These are phyloP conservation scores for Kodamaea sagamina DNA, from an alignment of 805 yeast genomes.

Conservation along the genomic window DNA sequence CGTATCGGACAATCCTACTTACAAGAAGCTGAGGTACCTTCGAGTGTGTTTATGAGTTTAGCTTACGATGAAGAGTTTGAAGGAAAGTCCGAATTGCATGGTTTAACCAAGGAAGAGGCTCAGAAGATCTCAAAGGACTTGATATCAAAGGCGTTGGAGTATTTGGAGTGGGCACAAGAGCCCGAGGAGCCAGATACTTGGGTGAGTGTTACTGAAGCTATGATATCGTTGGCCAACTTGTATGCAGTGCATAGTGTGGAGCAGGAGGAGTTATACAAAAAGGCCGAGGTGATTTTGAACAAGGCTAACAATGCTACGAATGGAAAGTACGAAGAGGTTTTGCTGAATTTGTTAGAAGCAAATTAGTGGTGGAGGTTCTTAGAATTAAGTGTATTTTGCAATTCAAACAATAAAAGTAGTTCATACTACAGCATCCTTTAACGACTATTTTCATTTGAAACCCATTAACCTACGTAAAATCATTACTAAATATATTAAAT, in stretches of 20 bases:
- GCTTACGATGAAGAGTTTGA: constrained; percentile 58
- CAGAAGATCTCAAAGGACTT: constrained; percentile 50
- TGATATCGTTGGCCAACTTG: constrained; percentile 76
- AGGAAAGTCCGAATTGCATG: constrained; percentile 32
- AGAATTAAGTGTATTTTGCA: too few relatives aligned
- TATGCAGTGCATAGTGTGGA: constrained; percentile 62
- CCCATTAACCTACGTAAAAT: too few relatives aligned
- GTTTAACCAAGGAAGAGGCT: constrained; percentile 43
- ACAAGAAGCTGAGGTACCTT: constrained; percentile 65
- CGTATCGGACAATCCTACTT: constrained; percentile 64
- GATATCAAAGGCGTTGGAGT: constrained; percentile 55
- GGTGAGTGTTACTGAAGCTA: constrained; percentile 85
- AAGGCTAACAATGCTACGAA: constrained; percentile 80
- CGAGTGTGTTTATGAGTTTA: constrained; percentile 54
- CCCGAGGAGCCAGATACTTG: constrained; percentile 77
- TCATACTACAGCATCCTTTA: too few relatives aligned
- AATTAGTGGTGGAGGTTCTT: too few relatives aligned
- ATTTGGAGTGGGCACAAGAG: constrained; percentile 59
- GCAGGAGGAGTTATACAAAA: constrained; percentile 64
- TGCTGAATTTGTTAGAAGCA: constrained; percentile 48
- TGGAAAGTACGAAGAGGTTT: constrained; percentile 67
- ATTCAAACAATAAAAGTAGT: too few relatives aligned
- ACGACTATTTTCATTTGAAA: too few relatives aligned
- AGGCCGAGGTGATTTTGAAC: constrained; percentile 67
- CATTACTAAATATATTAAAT: not conserved